Evolutionary conservation across 768 basidiomycete genomes (phyloP), one percentile per base, ranked within the genome.

Genomic region (Hemileccinum impolitum): DNA sequence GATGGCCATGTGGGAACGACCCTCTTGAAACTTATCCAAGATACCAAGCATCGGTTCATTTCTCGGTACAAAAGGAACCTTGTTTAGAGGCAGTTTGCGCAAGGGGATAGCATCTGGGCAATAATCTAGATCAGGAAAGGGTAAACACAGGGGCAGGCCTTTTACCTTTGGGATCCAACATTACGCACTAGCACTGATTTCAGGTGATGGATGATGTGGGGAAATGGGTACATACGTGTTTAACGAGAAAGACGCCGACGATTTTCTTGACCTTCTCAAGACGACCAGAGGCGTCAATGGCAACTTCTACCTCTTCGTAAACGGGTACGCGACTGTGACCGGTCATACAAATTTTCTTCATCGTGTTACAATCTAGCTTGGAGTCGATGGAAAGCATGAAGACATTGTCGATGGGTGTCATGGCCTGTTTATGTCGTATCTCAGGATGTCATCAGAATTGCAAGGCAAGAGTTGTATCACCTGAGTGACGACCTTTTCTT

Each of bases 361-460:
- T 75, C 3, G 85, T 81, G 42, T 82, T 82, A 57, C 85, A 93
- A 58, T 94, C 90, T 35, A 95, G 77, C 52, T 78, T 82, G 0
- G 90, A 81, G 48, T 92, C 83, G 53, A 93, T 89, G 12, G 85
- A 87, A 38, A 95, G 74, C 90, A 94, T 93, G 70, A 93, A 92
- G 1, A 91, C 87, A 43, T 82, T 71, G 32, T 75, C 68, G 54
- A 90, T 90, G 19, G 85, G 84, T 0, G 88, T 90, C 89, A 91
- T 90, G 1, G 88, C 87, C 79, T 84, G 51, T 42, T 28, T 40
- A 45, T 39, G 5, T 23, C 12, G 25, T 12, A 26, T n/a, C 8
- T 48, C 23, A 51, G 47, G 34, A 37, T n/a, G 11, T 10, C 5
- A 15, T 35, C 10, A 9, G n/a, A 9, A 13, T 2, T 19, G 1